Percentiles rank a stretch among this genome's conserved stretches.
These are phyloP conservation scores for Aspergillus mulundensis DNA, from an alignment of 495 filamentous ascomycete genomes.

Conservation along the genomic window DNA sequence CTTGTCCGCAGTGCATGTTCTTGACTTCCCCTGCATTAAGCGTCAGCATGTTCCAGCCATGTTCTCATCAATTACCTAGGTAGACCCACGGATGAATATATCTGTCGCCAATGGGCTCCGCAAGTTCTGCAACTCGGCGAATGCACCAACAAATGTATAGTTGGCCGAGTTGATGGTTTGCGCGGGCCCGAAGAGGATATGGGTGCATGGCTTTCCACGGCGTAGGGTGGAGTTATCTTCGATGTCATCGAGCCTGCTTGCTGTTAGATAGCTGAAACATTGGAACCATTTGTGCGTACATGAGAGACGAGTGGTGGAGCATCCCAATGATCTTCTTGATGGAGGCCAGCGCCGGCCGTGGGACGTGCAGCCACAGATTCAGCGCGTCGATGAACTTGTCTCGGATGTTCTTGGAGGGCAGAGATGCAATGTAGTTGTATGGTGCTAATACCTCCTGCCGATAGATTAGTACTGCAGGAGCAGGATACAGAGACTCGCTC, in stretches of 20 bases:
- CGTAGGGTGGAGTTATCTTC: slow-evolving; percentile 73
- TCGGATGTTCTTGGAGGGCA: slow-evolving; percentile 81
- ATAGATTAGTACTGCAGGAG: too few relatives aligned
- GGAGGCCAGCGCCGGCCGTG: slow-evolving; percentile 60
- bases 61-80: too few relatives aligned
- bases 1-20: background rate
- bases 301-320: slow-evolving; percentile 85
- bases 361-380: slow-evolving; percentile 77
- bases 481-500: too few relatives aligned
- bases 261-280: background rate
- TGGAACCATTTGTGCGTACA: slow-evolving; percentile 38
- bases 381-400: slow-evolving; percentile 73
- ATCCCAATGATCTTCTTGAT: slow-evolving; percentile 78
- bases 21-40: background rate
- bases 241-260: slow-evolving; percentile 69
- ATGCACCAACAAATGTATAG: slow-evolving; percentile 79
- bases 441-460: too few relatives aligned
- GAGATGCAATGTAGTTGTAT: slow-evolving; percentile 56
- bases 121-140: slow-evolving; percentile 63
- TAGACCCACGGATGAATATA: background rate
- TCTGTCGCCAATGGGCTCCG: slow-evolving; percentile 40
- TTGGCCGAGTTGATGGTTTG: slow-evolving; percentile 93
- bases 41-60: background rate
- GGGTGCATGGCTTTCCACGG: slow-evolving; percentile 78
- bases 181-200: slow-evolving; percentile 80